Conservation (phyloP, 768 basidiomycete species). For the Boletus edulis region DNA sequence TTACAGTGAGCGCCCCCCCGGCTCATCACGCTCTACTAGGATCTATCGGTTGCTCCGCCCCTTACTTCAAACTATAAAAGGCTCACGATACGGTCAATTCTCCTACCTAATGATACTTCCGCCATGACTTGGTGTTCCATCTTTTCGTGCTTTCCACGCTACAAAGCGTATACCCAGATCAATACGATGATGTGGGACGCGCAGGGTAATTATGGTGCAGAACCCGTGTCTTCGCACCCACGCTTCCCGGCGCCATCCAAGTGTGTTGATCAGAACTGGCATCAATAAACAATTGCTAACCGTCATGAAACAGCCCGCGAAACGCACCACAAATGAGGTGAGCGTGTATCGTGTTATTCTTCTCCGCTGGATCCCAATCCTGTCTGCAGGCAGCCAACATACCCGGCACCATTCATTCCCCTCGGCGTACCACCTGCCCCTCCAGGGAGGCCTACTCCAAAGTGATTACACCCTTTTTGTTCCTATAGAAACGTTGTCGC, state of each 20-base stretch:
- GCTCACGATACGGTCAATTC: background rate
- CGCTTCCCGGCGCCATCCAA: constrained; percentile 12
- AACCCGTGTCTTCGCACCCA: constrained; percentile 12
- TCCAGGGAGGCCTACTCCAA: constrained; percentile 18
- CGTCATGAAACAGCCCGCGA: constrained; percentile 6
- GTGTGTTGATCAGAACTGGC: constrained; percentile 13
- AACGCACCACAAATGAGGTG: constrained; percentile 15
- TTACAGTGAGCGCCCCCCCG: constrained; percentile 6
- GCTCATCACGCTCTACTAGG: constrained; percentile 25
- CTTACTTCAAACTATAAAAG: constrained; percentile 26
- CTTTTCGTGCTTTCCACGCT: constrained; percentile 32
- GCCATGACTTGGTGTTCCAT: constrained; percentile 31
- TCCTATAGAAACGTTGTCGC: background rate
- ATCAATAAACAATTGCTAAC: background rate
- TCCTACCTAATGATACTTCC: constrained; percentile 10
- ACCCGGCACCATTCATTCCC: constrained; percentile 18
- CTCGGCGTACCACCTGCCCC: constrained; percentile 16
- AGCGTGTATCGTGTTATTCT: background rate
- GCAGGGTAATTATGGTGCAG: constrained; percentile 15
- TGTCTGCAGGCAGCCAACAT: constrained; percentile 14
- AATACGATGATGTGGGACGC: constrained; percentile 30
- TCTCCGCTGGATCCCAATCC: background rate
- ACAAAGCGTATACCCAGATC: constrained; percentile 33
- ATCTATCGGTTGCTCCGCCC: constrained; percentile 18
- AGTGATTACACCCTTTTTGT: constrained; percentile 13